Evolutionary conservation across 1,139 yeast genomes (phyloP).

Genomic region (Geotrichum bryndzae): DNA sequence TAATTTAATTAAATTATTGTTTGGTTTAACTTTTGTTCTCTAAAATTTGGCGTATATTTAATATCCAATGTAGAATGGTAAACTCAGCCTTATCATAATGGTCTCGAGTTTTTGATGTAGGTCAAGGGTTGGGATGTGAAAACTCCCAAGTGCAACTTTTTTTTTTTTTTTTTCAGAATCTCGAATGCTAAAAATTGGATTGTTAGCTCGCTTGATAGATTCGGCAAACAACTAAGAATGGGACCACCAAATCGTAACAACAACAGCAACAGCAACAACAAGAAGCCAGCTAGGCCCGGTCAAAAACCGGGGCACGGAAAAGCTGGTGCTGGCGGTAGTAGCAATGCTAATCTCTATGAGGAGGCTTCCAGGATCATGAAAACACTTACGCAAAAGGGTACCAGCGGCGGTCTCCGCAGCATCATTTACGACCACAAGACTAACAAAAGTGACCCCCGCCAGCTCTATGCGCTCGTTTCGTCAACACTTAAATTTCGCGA

Average conservation of each 20-base stretch:
- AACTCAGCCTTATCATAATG: neutral
- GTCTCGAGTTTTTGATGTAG: neutral
- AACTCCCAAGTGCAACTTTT: neutral
- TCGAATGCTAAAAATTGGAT: neutral
- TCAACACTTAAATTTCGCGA: constrained; percentile 69
- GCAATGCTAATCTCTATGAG: constrained; percentile 28
- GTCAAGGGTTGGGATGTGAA: neutral
- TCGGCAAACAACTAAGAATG: neutral
- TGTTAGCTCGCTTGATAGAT: neutral
- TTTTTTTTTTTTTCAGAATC: neutral
- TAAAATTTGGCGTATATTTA: no score
- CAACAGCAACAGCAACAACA: neutral
- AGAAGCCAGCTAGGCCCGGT: neutral
- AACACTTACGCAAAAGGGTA: constrained; percentile 31
- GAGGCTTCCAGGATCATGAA: constrained; percentile 39
- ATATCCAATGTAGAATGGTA: neutral
- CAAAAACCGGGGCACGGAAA: neutral
- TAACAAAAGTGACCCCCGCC: constrained; percentile 58
- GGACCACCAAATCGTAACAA: neutral
- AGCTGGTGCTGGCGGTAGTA: neutral
- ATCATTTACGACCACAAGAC: constrained; percentile 45
- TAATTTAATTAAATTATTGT: neutral
- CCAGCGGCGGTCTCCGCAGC: constrained; percentile 57
- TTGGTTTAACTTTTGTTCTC: neutral
- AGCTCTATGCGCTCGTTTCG: constrained; percentile 72